Base-by-base conservation (phyloP, 129 eudicot species). In the Ambrosia trifida region DNA sequence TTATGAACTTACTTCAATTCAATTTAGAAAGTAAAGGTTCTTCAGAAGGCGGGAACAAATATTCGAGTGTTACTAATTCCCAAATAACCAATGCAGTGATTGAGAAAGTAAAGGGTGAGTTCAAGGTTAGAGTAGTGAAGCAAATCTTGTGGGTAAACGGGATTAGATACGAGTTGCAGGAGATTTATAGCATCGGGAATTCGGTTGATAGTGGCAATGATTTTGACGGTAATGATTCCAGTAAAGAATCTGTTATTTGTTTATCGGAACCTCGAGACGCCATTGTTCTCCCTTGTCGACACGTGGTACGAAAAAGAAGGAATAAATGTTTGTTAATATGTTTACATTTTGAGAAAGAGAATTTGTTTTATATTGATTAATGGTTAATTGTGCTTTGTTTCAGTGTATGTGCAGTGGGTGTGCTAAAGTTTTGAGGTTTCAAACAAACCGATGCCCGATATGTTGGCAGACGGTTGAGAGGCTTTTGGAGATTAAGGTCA, bases 381-480 rank as follows among this genome's bases (percentile, higher is more conserved):
- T 14, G 2, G 61, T 20, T 54, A 24, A n/a, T 44, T 41, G 64
- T 35, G 20, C 54, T 75, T 52, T 41, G 70, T 57, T 54, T 32
- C 91, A 94, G 97, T 94, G 99, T 61, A 84, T 94, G 99, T 24
- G 28, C 28, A 24, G 28, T 24, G 28, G 28, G 28, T 24, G 28
- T 24, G 28, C 28, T 24, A 24, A 84, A 78, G 88, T 94, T 56
- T 79, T 94, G 92, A 86, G 99, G 89, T 86, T 90, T 57, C 97
- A 94, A 79, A 90, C 99, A n/a, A 89, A 94, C 75, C 70, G 96
- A 33, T 94, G 99, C 72, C 99, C 99, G 11, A 90, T 94, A 19
- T 94, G 99, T 76, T 75, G 97, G 69, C 99, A 94, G 70, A 91
- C 91, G 19, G 87, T 94, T 51, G 99, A 94, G 86, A 86, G 99